Base-by-base conservation (phyloP, 2,329 filamentous ascomycete genomes). In the Trichoderma simmonsii region DNA sequence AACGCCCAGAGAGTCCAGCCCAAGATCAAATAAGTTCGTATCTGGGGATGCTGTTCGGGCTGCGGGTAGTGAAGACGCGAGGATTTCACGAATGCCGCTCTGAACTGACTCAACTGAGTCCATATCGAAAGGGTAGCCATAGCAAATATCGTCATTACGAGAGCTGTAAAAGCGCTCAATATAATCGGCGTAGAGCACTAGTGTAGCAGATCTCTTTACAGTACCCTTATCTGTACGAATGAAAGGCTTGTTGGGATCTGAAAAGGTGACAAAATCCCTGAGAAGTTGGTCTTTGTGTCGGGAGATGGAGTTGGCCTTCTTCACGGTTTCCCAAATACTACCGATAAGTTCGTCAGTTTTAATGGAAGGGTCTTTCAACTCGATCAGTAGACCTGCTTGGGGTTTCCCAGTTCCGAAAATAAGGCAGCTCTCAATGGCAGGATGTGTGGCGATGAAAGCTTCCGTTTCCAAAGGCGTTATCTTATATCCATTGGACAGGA, bases 221-320 rank as follows among this genome's bases (percentile, higher is more conserved):
- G 81, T 85, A 0, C 83, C 82, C 75, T 88, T 87, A 15, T 83
- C 81, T 0, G 85, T 85, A 18, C 78, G 80, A 4, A 81, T 74
- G 63, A 87, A 85, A 0, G 83, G 83, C 75, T 85, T 84, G 3
- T 79, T 77, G 14, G 78, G 78, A 12, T 81, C 78, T 0, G 84
- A 77, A 63, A 87, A 78, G 0, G 81, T 77, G 34, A 87, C 80
- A 68, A 81, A 83, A 32, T 81, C 79, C 72, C 80, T 82, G 65
- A 79, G 79, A 1, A 88, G 76, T 48, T 83, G 81, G 3, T 80
- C 82, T 74, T 85, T 83, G 14, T 81, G 80, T 0, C 81, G 80
- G 14, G 81, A 80, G 0, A 76, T 72, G 3, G 77, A 74, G 59
- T 87, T 87, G 0, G 84, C 85, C 28, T 78, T 74, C 66, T 86